Base-by-base conservation (phyloP, 805 yeast species). In the Pichia manshurica region DNA sequence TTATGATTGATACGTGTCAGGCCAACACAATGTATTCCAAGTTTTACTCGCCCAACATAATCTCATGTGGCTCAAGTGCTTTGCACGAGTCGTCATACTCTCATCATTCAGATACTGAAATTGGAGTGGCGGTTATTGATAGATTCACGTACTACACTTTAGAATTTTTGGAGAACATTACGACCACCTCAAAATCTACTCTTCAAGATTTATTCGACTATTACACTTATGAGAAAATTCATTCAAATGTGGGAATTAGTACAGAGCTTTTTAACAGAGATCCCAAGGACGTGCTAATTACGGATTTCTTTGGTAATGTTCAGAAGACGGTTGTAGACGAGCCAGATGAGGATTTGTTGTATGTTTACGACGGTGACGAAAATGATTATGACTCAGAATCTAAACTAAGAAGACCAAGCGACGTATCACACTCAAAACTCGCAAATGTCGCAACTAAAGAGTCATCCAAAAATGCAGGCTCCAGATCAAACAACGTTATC, bases 1-100 rank as follows among this genome's bases (percentile, higher is more conserved):
- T 93, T 68, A 93, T 93, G 98, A 85, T 93, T 54, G 99, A 93
- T 65, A 93, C 99, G 0, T 93, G 99, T 62, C 99, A 93, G 71
- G 99, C 99, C 22, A 93, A 91, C 67, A 88, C 99, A 15, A 91
- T 93, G 99, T 93, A 85, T 68, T 83, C 95, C 48, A 79, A 84
- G 60, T 81, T 91, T 61, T 89, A 88, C 63, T 84, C 96, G 9
- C 98, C 99, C 31, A 89, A 93, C 63, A 79, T 93, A 40, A 67
- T 93, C 45, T 87, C 96, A 1, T 95, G 91, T 32, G 99, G 99
- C 0, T 88, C 96, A 1, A 85, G 95, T 9, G 84, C 77, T 54
- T 53, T 87, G 7, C 96, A 84, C 47, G 96, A 93, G 66, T 82
- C 91, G 44, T 87, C 96, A 2, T 93, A 89, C 61, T 89, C 97